Evolutionary conservation across 208 protist species (phyloP).

Genomic region (Porcisia deanei): DNA sequence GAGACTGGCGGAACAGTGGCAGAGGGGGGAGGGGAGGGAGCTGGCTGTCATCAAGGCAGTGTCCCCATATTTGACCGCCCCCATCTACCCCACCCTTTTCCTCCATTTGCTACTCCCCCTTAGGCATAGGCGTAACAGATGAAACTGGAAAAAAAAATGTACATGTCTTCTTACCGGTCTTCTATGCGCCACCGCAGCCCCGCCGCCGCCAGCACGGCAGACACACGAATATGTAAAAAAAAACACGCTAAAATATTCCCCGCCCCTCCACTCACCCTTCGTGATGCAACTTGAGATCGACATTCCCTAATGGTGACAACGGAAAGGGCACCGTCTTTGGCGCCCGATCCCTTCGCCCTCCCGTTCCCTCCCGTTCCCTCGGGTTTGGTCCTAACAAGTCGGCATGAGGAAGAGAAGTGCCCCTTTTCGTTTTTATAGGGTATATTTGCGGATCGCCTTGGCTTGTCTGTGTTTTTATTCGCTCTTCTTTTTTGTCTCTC

Average conservation of each 20-base stretch:
- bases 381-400: background rate
- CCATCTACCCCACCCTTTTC: background rate
- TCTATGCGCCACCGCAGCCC: no score
- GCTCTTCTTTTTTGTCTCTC: background rate
- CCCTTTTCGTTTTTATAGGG: background rate
- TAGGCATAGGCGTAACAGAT: no score
- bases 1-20: background rate
- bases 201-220: no score
- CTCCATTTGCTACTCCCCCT: no score
- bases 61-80: no score
- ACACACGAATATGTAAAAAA: background rate
- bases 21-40: no score
- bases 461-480: background rate
- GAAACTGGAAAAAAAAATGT: no score
- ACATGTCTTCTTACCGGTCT: no score
- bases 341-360: no score
- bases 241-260: background rate
- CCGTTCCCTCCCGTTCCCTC: background rate
- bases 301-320: background rate
- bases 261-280: background rate
- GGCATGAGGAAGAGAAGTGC: background rate
- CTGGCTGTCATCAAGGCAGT: background rate
- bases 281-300: background rate
- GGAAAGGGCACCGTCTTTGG: background rate
- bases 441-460: background rate